Base-by-base conservation (phyloP, 1,284 basidiomycete genomes). In the Cronartium ribicola region DNA sequence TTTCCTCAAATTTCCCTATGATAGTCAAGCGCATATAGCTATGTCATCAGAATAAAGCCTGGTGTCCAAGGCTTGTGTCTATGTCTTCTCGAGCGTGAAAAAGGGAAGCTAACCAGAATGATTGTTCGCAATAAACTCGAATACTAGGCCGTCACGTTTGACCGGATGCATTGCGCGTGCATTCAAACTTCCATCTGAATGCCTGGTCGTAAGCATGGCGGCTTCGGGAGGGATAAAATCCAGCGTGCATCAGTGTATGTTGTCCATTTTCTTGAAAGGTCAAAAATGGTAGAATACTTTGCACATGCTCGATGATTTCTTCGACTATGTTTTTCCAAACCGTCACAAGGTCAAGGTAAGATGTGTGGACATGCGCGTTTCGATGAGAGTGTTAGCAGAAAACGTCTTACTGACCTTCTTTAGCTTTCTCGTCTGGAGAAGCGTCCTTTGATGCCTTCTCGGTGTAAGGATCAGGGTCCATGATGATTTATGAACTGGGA, bases 111-210 rank as follows among this genome's bases (percentile, higher is more conserved):
- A 93, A 81, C 85, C 84, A 8, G 89, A 88, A 4, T 84, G 86
- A 64, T 87, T 88, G 82, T 94, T 92, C 46, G 88, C 90, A 76
- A 93, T 83, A 83, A 92, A 94, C 41, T 86, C 80, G 72, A 90
- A 85, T 55, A 79, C 79, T 70, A 82, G 78, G 13, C 78, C 77
- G 43, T 78, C 76, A 44, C 75, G 77, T 65, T 85, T 83, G 6
- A 85, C 83, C 20, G 89, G 88, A n/a, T 85, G 85, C 92, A 93
- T 95, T 46, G 89, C 89, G 66, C 92, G 86, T 7, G 90, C 88
- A 81, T 94, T 92, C 44, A 96, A 82, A 66, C 85, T 83, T 1
- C 92, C 91, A 76, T 87, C 84, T n/a, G 85, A 79, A n/a, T 86
- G 85, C 62, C 89, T 88, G 17, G 91, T 90, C 17, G 89, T 90